These are phyloP conservation scores for Aspergillus tubingensis DNA, from an alignment of 2,329 filamentous ascomycete species.

Conservation along the genomic window DNA sequence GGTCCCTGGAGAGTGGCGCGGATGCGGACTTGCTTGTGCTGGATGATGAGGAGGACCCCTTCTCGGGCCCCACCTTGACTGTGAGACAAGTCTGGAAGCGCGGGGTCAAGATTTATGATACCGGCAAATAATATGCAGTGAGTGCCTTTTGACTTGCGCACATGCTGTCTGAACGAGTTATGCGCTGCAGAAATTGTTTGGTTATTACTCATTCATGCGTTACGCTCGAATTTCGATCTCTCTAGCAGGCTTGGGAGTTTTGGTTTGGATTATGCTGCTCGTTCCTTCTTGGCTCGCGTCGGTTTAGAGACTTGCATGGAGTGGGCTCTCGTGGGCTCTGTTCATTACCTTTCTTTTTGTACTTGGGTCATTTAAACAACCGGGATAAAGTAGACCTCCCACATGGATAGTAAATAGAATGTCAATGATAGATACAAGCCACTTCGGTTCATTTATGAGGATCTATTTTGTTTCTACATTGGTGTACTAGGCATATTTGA, in stretches of 20 bases:
- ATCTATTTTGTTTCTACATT: no score
- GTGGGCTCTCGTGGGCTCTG: neutral
- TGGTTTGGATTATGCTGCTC: neutral
- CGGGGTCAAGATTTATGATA: constrained; percentile 43
- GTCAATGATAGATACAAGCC: neutral
- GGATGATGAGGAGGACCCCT: constrained; percentile 35
- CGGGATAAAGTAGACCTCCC: neutral
- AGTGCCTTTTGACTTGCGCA: neutral
- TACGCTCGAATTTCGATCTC: neutral
- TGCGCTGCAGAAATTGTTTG: neutral
- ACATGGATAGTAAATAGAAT: neutral
- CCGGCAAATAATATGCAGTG: constrained; percentile 26
- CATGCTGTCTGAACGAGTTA: neutral
- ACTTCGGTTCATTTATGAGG: neutral
- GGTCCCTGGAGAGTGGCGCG: constrained; percentile 40
- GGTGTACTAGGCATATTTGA: no score
- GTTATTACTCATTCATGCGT: neutral
- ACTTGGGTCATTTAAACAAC: neutral
- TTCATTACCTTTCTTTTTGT: neutral
- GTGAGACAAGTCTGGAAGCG: constrained; percentile 49
- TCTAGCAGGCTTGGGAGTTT: neutral
- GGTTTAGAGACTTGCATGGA: neutral
- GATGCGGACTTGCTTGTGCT: constrained; percentile 47
- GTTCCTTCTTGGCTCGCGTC: neutral
- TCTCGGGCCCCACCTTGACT: constrained; percentile 35